phyloP scores from a whole-genome alignment of 1,284 basidiomycete genomes.

The Wallemia mellicola region DNA sequence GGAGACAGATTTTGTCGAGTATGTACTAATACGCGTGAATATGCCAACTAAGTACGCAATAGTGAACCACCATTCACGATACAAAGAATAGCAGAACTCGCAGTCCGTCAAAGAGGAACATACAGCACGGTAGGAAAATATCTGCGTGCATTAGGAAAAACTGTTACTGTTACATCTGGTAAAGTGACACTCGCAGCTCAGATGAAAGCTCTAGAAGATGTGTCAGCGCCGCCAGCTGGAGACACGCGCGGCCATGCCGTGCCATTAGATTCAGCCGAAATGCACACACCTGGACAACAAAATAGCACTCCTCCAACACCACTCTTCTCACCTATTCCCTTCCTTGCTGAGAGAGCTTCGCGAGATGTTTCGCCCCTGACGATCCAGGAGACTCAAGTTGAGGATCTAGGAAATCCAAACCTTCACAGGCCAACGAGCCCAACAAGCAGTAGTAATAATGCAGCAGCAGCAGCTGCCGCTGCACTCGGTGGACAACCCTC shows the following conservation, averaged over 20 bases:
- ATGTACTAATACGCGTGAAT: neutral
- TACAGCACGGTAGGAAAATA: conserved; percentile 66
- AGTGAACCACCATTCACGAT: conserved; percentile 66
- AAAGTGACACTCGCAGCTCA: conserved; percentile 2
- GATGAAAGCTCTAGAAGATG: conserved; percentile 2
- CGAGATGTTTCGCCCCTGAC: conserved; percentile 8
- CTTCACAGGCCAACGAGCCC: neutral
- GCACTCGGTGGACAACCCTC: neutral
- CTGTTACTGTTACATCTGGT: conserved; percentile 48
- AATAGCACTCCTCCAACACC: conserved; percentile 29
- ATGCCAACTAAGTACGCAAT: neutral
- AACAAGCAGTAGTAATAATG: conserved; percentile 1
- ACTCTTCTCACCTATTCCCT: conserved; percentile 51
- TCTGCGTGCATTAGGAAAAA: conserved; percentile 58
- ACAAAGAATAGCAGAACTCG: conserved; percentile 68
- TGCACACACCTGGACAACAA: conserved; percentile 16
- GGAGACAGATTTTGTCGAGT: neutral
- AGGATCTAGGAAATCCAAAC: neutral
- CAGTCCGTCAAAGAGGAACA: conserved; percentile 23
- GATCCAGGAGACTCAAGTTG: neutral
- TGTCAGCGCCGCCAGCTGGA: neutral
- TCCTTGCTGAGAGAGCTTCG: conserved; percentile 42
- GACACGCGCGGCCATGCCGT: too few relatives aligned
- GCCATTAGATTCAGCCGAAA: neutral
- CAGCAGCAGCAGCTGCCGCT: neutral